A percentile compares a stretch with the other conserved stretches of the same genome.
Evolutionary conservation across 257 asterid genomes (phyloP).

Genomic region (Solanum commersonii): DNA sequence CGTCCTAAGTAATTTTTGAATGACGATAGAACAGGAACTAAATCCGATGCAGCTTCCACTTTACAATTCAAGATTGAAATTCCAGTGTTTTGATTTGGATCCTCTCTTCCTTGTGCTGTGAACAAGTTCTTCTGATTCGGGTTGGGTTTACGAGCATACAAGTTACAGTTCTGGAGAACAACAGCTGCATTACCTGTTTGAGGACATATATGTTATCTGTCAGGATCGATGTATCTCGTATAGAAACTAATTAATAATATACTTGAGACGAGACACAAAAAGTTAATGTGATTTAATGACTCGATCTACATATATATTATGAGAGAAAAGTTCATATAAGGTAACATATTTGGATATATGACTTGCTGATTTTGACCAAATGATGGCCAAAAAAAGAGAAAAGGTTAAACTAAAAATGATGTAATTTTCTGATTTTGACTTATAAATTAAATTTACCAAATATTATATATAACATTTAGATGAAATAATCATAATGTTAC

Average conservation of each 20-base stretch:
- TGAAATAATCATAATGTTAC: slow-evolving; percentile 8
- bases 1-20: slow-evolving; percentile 65
- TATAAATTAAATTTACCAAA: no score
- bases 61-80: slow-evolving; percentile 68
- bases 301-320: neutral
- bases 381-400: neutral
- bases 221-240: neutral
- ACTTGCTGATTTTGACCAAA: neutral
- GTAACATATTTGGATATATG: no score
- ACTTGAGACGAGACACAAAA: neutral
- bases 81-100: slow-evolving; percentile 91
- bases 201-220: no score
- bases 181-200: slow-evolving; percentile 45
- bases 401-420: no score
- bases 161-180: slow-evolving; percentile 60
- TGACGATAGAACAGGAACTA: slow-evolving; percentile 51
- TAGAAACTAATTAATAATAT: neutral
- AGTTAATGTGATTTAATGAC: neutral
- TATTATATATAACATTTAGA: neutral
- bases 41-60: slow-evolving; percentile 70
- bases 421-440: neutral
- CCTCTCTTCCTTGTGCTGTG: slow-evolving; percentile 94
- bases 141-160: slow-evolving; percentile 73
- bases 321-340: neutral
- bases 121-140: slow-evolving; percentile 57